Evolutionary conservation across 1,284 basidiomycete genomes (phyloP).

Genomic region (Cutaneotrichosporon cavernicola): DNA sequence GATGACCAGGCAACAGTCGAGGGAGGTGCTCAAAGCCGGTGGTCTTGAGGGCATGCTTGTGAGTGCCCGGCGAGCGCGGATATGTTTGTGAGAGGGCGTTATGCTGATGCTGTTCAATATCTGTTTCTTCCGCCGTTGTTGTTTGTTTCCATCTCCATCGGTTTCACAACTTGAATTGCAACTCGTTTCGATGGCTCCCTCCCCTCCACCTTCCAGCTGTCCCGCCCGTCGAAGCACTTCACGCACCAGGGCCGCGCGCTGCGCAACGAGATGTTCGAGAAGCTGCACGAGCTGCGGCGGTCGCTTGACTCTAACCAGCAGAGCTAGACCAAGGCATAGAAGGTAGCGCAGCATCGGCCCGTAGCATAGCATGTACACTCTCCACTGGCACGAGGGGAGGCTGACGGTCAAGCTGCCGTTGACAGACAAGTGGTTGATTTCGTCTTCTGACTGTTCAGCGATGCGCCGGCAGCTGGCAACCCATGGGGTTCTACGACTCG

Average conservation of each 20-base stretch:
- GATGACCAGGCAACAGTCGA: constrained; percentile 42
- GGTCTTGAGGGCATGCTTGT: constrained; percentile 52
- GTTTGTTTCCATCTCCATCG: background rate
- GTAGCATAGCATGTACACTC: constrained; percentile 3
- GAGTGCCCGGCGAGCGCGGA: constrained; percentile 22
- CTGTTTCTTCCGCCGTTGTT: too few species aligned
- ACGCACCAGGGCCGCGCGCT: constrained; percentile 46
- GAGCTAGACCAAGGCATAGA: background rate
- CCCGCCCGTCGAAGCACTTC: constrained; percentile 41
- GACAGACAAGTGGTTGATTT: too few species aligned
- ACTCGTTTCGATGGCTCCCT: background rate
- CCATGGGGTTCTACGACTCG: too few species aligned
- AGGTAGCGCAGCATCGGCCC: constrained; percentile 1
- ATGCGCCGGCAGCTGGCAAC: too few species aligned
- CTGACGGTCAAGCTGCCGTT: background rate
- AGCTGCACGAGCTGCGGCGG: constrained; percentile 32
- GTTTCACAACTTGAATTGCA: too few species aligned
- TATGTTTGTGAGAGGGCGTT: background rate
- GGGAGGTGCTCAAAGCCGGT: constrained; percentile 49
- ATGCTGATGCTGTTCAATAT: background rate
- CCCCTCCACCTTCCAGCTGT: constrained; percentile 34
- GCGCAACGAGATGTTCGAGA: constrained; percentile 44
- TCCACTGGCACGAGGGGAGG: background rate
- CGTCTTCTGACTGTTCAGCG: too few species aligned
- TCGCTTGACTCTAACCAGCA: background rate